Evolutionary conservation across 306 rosid species (phyloP), one percentile per base, ranked within the genome.

Genomic region (Castanopsis chinensis): DNA sequence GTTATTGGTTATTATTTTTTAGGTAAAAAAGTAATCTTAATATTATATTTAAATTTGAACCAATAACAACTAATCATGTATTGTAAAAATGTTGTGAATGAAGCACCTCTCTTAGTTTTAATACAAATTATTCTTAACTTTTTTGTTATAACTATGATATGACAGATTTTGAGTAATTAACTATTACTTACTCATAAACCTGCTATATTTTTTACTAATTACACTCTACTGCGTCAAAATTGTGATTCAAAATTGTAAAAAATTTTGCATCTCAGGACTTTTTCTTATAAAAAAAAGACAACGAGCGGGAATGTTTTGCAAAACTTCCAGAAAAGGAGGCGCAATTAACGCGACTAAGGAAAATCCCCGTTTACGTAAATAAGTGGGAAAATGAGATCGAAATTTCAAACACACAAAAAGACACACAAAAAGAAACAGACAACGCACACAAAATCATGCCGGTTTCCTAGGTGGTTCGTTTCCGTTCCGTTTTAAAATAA

Each of bases 311-410:
- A 52, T 6, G 73, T 25, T 74, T 23, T 33, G 21, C 67, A 70
- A 54, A 71, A 30, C 83, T 52, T 69, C 82, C 35, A 49, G 76
- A 75, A 77, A 78, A 79, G 33, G 75, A 21, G 80, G 84, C 90
- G 81, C 68, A 53, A 81, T 91, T 81, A 69, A 86, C 91, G 93
- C 86, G 79, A 81, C 54, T n/a, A 82, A 84, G 84, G 69, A 83
- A 84, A 81, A 84, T 63, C 63, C 35, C 25, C 60, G 2, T 49
- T 70, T 13, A 56, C 60, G 81, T 85, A 88, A 81, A 86, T 86
- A 83, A 49, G 64, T 12, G 6, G 21, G 79, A 71, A 49, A 2
- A 35, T 3, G 25, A 9, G 30, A 43, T 71, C 73, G 8, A 32
- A 53, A 3, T 8, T 80, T 68, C 2, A 4, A 58, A 54, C 20